Base-by-base conservation (phyloP, 2,329 filamentous ascomycete genomes). In the Phaeomoniella chlamydospora region DNA sequence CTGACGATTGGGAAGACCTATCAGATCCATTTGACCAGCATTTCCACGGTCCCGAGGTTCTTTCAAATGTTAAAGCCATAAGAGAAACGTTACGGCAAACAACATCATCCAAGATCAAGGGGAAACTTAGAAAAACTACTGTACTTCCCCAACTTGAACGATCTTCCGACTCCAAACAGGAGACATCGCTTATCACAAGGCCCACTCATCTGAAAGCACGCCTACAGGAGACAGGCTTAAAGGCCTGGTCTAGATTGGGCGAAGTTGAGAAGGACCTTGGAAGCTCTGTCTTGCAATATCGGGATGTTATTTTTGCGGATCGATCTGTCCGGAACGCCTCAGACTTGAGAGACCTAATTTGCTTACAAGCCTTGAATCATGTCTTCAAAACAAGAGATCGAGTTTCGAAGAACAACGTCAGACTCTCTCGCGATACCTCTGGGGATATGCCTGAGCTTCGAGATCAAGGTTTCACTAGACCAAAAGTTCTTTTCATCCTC, bases 381-480 rank as follows among this genome's bases (percentile, higher is more conserved):
- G 68, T 96, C 29, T 77, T 93, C 57, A 94, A 94, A 56, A 94
- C 88, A 2, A 77, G 90, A 44, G 88, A 96, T 51, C 74, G 77
- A 18, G 81, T 96, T 0, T 72, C 96, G 41, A 96, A 94, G 58
- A 92, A 96, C 59, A 96, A 87, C 51, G 74, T 81, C 37, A 83
- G 77, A 43, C 59, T 93, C 9, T 67, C 79, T 6, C 77, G 77
- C 46, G 74, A 80, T 37, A 68, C 73, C 3, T 69, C 71, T 6
- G 67, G 70, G 12, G 77, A 82, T 26, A 61, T 81, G 3, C 36
- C 39, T 4, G 85, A 94, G 45, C 65, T 86, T 13, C 75, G 86
- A 43, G 90, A 98, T 46, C 90, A 98, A 58, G 90, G 90, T 0
- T 98, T 94, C 56, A 94, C 88, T 0, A 70, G 90, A 4, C 90